Evolutionary conservation across 495 filamentous ascomycete species (phyloP), one percentile per base, ranked within the genome.

Genomic region (Massariosphaeria phaeospora): DNA sequence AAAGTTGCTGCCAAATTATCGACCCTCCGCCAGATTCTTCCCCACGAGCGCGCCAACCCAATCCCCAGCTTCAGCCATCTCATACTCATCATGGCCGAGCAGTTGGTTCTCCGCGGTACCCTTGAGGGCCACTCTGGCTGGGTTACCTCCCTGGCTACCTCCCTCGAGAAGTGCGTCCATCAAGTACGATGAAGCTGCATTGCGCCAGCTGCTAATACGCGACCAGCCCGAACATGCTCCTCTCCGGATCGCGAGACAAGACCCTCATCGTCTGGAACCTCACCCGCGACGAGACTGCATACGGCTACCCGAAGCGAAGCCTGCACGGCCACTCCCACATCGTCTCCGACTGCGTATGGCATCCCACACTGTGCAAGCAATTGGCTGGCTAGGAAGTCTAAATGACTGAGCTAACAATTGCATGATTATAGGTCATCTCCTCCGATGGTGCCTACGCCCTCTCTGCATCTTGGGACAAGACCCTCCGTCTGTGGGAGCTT

Each of bases 211-310:
- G 66, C 69, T 74, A 68, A 71, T 36, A 20, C 21, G 17, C 11
- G 25, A 15, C 3, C 72, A 91, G 87, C 86, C 94, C 94, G 69
- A 96, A 99, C 82, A 99, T 99, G 94, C 90, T 99, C 70, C 86
- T 99, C 62, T 99, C 93, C 55, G 90, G 81, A 66, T 87, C 82
- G 75, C 89, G 93, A 74, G 93, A 99, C 83, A 95, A 97, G 84
- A 88, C 88, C 66, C 79, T 99, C 71, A 99, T 99, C 79, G 91
- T 99, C 83, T 99, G 93, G 93, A 95, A 95, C 85, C 84, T 99
- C 65, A 97, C 93, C 75, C 91, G 93, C 75, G 93, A 99, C 74
- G 93, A 97, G 76, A 82, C 85, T 73, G 82, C 84, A 67, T 97
- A 96, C 79, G 93, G 93, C 66, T 95, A 95, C 83, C 93, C 93